Percentiles rank a stretch among this genome's conserved stretches.
Evolutionary conservation across 768 basidiomycete genomes (phyloP).

Genomic region (Phallus indusiatus): DNA sequence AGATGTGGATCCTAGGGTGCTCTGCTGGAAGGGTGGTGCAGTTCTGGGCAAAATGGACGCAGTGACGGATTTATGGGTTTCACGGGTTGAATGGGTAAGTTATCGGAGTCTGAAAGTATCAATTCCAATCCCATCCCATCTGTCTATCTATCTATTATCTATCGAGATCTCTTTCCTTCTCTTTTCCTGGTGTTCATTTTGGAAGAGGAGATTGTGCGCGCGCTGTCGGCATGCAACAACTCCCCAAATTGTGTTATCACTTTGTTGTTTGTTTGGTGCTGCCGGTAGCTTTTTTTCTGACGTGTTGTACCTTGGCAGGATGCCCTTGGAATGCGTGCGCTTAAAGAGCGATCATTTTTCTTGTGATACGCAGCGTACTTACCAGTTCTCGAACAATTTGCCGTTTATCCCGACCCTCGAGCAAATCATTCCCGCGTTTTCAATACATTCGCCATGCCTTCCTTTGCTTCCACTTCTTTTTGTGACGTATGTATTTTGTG

Average conservation of each 20-base stretch:
- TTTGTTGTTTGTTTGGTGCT: background rate
- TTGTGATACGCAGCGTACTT: constrained; percentile 30
- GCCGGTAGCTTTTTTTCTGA: constrained; percentile 3
- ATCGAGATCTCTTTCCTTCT: too few relatives aligned
- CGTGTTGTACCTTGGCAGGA: constrained; percentile 36
- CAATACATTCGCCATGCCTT: too few relatives aligned
- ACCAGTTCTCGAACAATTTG: too few relatives aligned
- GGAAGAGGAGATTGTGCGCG: background rate
- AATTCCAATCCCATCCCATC: background rate
- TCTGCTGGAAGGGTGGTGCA: constrained; percentile 92
- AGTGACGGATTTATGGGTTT: constrained; percentile 83
- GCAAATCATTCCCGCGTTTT: too few relatives aligned
- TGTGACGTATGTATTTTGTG: background rate
- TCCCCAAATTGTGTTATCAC: background rate
- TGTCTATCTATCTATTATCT: background rate
- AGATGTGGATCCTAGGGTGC: constrained; percentile 80
- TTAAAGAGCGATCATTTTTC: constrained; percentile 78
- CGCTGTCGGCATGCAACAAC: background rate
- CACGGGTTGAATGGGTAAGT: constrained; percentile 77
- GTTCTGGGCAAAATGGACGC: constrained; percentile 90
- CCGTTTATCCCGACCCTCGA: too few relatives aligned
- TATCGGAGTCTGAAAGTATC: too few relatives aligned
- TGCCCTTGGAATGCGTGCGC: constrained; percentile 65
- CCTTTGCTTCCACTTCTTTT: background rate
- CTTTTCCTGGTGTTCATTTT: too few relatives aligned